Conservation (phyloP, 257 asterid genomes). For the Penstemon eatonii region DNA sequence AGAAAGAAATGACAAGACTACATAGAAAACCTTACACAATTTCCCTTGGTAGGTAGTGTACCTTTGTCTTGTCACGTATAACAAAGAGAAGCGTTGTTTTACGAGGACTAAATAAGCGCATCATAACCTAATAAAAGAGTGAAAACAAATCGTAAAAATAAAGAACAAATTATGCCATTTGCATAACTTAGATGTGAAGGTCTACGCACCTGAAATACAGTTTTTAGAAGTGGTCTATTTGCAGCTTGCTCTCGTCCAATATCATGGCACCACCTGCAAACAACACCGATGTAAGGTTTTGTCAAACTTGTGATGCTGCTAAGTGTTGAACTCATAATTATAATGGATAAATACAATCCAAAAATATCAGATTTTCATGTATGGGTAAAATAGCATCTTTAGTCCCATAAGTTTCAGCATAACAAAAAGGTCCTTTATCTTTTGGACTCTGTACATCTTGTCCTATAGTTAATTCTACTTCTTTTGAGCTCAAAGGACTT, state of each 20-base stretch:
- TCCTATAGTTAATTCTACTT: too few relatives aligned
- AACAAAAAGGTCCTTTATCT: too few relatives aligned
- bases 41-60: slow-evolving; percentile 23
- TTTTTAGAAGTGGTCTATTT: slow-evolving; percentile 37
- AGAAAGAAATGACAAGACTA: slow-evolving; percentile 12
- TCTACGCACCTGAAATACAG: slow-evolving; percentile 37
- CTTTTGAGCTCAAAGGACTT: too few relatives aligned
- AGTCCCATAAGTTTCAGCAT: too few relatives aligned
- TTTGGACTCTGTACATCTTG: too few relatives aligned
- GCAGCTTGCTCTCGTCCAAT: slow-evolving; percentile 42
- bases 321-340: too few relatives aligned
- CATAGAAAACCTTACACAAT: neutral
- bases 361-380: too few relatives aligned
- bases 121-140: slow-evolving; percentile 44
- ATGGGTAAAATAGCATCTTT: too few relatives aligned
- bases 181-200: slow-evolving; percentile 1
- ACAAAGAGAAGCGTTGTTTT: slow-evolving; percentile 57
- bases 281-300: too few relatives aligned
- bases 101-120: slow-evolving; percentile 51
- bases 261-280: slow-evolving; percentile 43
- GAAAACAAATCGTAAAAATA: slow-evolving; percentile 9
- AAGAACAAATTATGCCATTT: slow-evolving; percentile 5
- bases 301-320: too few relatives aligned
- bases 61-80: slow-evolving; percentile 64
- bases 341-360: too few relatives aligned